Conservation (phyloP, 2,329 filamentous ascomycete species). For the Paecilomyces formosus region DNA sequence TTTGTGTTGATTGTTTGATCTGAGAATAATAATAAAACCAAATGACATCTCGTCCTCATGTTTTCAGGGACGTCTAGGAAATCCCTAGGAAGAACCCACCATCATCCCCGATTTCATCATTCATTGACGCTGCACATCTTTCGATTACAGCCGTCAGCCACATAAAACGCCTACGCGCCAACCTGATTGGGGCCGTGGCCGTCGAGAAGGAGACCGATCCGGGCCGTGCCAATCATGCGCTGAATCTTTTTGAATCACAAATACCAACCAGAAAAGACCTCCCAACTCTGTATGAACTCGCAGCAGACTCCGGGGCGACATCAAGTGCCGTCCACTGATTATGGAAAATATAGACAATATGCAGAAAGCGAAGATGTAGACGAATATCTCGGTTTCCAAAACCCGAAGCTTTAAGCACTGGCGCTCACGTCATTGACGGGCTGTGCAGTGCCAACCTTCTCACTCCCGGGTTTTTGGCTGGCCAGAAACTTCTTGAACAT, state of each 20-base stretch:
- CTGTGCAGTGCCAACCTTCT: conserved; percentile 23
- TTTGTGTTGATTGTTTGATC: background rate
- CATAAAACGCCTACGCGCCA: background rate
- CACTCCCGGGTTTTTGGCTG: conserved; percentile 21
- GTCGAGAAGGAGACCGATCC: background rate
- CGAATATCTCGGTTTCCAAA: background rate
- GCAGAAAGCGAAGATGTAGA: background rate
- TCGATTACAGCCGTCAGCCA: background rate
- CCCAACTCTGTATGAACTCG: background rate
- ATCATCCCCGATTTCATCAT: background rate
- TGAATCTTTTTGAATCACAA: background rate
- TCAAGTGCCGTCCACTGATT: background rate
- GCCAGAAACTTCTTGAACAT: conserved; percentile 36
- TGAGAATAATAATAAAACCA: background rate
- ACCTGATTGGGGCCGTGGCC: background rate
- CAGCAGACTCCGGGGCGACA: background rate
- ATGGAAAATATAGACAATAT: background rate
- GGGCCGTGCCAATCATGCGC: background rate
- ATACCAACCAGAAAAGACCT: background rate
- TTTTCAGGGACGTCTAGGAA: background rate
- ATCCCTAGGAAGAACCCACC: background rate
- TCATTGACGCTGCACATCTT: background rate
- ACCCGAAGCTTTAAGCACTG: background rate
- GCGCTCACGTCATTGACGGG: conserved; percentile 23
- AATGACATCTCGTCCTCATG: background rate